phyloP scores from a whole-genome alignment of 768 basidiomycete species.

The Floccularia luteovirens region DNA sequence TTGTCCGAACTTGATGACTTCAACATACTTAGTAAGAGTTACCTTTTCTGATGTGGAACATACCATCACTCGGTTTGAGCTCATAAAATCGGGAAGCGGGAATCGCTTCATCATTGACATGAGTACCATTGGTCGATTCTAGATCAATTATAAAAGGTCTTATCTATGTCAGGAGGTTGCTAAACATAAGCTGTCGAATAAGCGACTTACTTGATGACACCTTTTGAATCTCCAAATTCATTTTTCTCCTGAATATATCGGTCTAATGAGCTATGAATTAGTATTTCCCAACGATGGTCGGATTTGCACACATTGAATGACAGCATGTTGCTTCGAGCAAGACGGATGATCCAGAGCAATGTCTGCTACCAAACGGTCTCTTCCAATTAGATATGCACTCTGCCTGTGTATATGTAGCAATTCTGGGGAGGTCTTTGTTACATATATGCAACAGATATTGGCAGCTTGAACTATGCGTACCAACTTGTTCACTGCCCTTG shows the following conservation, averaged over 20 bases:
- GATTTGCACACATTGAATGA: slow-evolving; percentile 69
- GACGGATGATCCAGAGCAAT: slow-evolving; percentile 94
- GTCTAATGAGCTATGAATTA: slow-evolving; percentile 30
- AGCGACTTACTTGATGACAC: slow-evolving; percentile 70
- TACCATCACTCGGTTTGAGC: slow-evolving; percentile 72
- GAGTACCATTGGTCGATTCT: slow-evolving; percentile 95
- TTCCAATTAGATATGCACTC: slow-evolving; percentile 89
- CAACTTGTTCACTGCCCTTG: slow-evolving; percentile 89
- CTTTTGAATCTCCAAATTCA: slow-evolving; percentile 75
- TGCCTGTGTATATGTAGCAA: slow-evolving; percentile 89
- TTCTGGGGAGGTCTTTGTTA: slow-evolving; percentile 35
- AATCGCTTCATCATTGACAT: slow-evolving; percentile 81
- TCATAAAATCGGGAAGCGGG: slow-evolving; percentile 87
- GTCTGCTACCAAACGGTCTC: slow-evolving; percentile 81
- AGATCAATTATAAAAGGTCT: slow-evolving; percentile 98
- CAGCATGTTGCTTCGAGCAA: slow-evolving; percentile 97
- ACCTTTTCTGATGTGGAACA: slow-evolving; percentile 13
- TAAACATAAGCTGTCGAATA: not conserved
- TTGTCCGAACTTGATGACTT: slow-evolving; percentile 83
- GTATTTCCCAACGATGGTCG: not conserved
- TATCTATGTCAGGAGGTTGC: slow-evolving; percentile 5
- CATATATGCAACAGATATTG: not conserved
- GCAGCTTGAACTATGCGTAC: slow-evolving; percentile 35
- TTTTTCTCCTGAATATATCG: slow-evolving; percentile 83
- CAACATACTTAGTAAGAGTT: slow-evolving; percentile 2